Evolutionary conservation across 257 asterid genomes (phyloP), one percentile per base, ranked within the genome.

Genomic region (Plantago ovata): DNA sequence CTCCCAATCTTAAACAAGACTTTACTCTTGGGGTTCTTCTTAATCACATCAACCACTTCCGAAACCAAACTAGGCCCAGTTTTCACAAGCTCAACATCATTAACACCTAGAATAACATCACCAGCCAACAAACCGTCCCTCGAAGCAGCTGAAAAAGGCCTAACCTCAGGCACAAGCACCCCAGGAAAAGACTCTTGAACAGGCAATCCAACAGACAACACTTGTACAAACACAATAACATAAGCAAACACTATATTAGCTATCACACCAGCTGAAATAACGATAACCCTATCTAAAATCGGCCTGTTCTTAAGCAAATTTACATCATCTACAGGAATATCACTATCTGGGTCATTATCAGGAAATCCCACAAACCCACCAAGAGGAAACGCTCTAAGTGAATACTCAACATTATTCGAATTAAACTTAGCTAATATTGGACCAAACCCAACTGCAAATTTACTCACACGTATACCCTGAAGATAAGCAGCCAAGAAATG

Each of bases 291-390:
- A 68, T 93, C 98, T 28, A 84, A 53, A 1, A 89, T 77, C 0
- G 98, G 98, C 72, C 98, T 74, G 54, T 93, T 93, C 64, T 87
- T 93, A 63, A 93, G 74, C 63, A 93, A 72, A 73, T 93, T 89
- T 69, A 33, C 78, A 68, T 93, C 97, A 58, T 89, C 97, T 1
- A 75, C 80, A 0, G 98, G 98, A 51, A 93, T 93, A 69, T 75
- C 95, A 65, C 97, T 93, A 14, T 88, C 89, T 3, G 97, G 97
- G 73, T 93, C 97, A 75, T 93, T 89, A 81, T 93, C 98, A 44
- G 98, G 98, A 57, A 93, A 93, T 0, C 89, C 98, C 61, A 93
- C 98, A 72, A 85, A 93, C 20, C 98, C 98, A 68, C 98, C 98
- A 23, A 93, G 84, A 46, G 98, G 98, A 66, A 93, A 82, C 7